A percentile compares a stretch with the other conserved stretches of the same genome.
Conservation (phyloP, 2,329 filamentous ascomycete species). For the Paecilomyces formosus region DNA sequence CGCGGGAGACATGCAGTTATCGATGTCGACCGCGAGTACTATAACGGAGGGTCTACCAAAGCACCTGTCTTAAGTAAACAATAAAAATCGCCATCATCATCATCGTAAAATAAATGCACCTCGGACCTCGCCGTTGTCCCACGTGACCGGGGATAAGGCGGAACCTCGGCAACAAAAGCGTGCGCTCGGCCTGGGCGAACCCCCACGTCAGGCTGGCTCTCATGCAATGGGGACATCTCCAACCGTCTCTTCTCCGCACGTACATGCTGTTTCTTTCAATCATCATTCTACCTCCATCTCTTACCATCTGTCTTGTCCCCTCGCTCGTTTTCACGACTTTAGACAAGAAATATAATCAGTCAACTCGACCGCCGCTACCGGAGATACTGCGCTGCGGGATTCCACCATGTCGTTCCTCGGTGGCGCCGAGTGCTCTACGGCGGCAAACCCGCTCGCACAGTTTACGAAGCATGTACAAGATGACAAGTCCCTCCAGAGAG, state of each 20-base stretch:
- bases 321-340: neutral
- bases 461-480: conserved; percentile 96
- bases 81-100: neutral
- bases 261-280: neutral
- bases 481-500: conserved; percentile 89
- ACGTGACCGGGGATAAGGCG: conserved; percentile 12
- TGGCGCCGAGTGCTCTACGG: conserved; percentile 93
- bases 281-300: neutral
- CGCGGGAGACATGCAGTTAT: neutral
- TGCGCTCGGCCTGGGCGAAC: conserved; percentile 11
- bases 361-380: neutral
- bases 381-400: neutral
- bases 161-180: conserved; percentile 15
- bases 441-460: conserved; percentile 90
- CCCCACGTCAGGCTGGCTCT: conserved; percentile 14
- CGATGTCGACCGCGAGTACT: neutral
- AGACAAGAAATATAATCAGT: neutral
- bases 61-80: neutral
- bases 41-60: neutral
- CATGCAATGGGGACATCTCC: neutral
- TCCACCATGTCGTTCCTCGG: conserved; percentile 87
- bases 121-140: neutral
- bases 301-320: neutral
- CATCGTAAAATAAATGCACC: neutral
- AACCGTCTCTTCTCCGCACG: neutral